Base-by-base conservation (phyloP, 1,284 basidiomycete genomes). In the Rhodotorula sp. region DNA sequence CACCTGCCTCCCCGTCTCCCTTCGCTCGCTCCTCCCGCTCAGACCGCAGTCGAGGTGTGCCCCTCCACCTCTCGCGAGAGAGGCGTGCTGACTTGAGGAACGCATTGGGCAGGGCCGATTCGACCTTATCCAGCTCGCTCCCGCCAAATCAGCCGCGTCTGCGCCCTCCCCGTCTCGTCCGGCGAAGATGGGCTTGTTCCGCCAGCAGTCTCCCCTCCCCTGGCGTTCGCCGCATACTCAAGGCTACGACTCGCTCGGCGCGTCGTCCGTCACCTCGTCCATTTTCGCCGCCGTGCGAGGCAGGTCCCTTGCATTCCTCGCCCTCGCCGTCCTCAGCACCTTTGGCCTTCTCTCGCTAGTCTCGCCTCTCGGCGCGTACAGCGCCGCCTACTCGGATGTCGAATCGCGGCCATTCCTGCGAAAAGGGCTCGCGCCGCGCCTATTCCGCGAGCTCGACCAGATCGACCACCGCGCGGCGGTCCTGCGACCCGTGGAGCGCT, bases 391-490 rank as follows among this genome's bases (percentile, higher is more conserved):
- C 39, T 37, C 29, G 0, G 34, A 51, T 15, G 50, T 51, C 50
- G 50, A 37, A n/a, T 44, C 44, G 6, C 41, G n/a, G 10, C 44
- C 62, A 2, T 73, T 73, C 60, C 17, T n/a, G 5, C 39, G 46
- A 5, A 39, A 56, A 6, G 73, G 73, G 3, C 58, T 74, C 50
- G 21, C n/a, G 13, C 39, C 29, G 25, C 51, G 27, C 17, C 67
- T 76, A 4, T 74, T 53, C 41, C 13, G 19, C 19, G 51, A 70
- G 17, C 65, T 76, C 19, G 44, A 54, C 44, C 60, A 37, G 34
- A 59, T 73, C 48, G 61, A 65, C 39, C 63, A 63, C 32, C 66
- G 72, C n/a, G 53, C 66, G 9, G 37, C 66, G 29, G 66, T 73
- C 12, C 55, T 76, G 21, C 64, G 69, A 15, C 72, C 74, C 15